Conservation (phyloP, 2,329 filamentous ascomycete species). For the Xylaria digitata region DNA sequence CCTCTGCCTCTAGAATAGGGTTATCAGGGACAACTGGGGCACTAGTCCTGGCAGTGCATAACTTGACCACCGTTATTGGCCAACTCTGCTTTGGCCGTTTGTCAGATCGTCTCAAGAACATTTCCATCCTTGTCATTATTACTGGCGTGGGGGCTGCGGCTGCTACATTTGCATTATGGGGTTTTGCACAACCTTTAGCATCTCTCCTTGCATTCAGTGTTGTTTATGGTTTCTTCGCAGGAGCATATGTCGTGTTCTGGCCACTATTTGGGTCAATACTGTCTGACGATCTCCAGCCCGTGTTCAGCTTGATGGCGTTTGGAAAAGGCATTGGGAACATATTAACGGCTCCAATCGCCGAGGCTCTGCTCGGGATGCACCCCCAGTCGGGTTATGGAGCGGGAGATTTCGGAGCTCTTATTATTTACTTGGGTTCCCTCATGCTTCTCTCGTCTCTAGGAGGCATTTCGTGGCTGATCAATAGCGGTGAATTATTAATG, state of each 20-base stretch:
- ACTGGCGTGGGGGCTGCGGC: neutral
- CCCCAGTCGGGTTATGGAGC: neutral
- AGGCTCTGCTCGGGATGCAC: neutral
- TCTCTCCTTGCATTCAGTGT: neutral
- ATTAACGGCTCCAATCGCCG: neutral
- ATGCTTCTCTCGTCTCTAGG: neutral
- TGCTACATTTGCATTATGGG: neutral
- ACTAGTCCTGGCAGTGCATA: neutral
- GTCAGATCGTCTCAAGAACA: neutral
- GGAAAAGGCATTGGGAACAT: neutral
- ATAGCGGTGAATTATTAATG: no score
- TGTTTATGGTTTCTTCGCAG: neutral
- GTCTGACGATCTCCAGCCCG: neutral
- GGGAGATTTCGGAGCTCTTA: neutral
- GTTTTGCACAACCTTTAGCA: neutral
- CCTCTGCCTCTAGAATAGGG: neutral
- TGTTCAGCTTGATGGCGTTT: neutral
- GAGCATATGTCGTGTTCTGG: conserved; percentile 2
- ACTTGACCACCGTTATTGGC: neutral
- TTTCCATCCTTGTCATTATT: neutral
- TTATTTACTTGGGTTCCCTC: neutral
- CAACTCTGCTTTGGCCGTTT: neutral
- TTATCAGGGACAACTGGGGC: neutral
- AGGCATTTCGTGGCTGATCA: neutral
- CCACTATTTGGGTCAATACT: neutral